A percentile compares a stretch with the other conserved stretches of the same genome.
Conservation (phyloP, 1,284 basidiomycete genomes). For the Boletus holoroseus region DNA sequence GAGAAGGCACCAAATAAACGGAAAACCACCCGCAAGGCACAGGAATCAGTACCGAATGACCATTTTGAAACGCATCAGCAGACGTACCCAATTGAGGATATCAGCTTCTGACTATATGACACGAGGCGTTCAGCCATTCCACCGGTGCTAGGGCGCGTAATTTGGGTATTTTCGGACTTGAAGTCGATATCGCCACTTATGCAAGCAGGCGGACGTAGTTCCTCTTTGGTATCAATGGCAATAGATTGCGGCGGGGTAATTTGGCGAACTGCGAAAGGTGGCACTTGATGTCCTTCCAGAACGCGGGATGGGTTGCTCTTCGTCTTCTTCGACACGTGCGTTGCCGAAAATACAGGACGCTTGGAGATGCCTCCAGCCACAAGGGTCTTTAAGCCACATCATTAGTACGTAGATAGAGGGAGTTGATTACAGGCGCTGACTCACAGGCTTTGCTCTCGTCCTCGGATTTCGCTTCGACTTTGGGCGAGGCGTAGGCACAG, state of each 20-base stretch:
- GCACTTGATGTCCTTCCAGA: slow-evolving; percentile 14
- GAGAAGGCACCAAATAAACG: slow-evolving; percentile 17
- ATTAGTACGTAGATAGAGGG: slow-evolving; percentile 19
- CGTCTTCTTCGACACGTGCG: slow-evolving; percentile 23
- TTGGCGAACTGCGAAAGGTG: slow-evolving; percentile 10
- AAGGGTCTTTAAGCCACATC: slow-evolving; percentile 14
- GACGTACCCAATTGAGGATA: slow-evolving; percentile 33
- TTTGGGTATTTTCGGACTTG: slow-evolving; percentile 14
- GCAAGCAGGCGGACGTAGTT: slow-evolving; percentile 22
- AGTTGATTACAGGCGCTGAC: slow-evolving; percentile 10
- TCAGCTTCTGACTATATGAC: slow-evolving; percentile 33
- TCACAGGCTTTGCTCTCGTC: slow-evolving; percentile 24
- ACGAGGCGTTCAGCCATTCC: slow-evolving; percentile 32
- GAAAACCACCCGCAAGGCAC: slow-evolving; percentile 21
- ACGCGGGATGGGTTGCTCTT: slow-evolving; percentile 16
- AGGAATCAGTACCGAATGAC: slow-evolving; percentile 22
- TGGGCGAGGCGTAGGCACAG: slow-evolving; percentile 2
- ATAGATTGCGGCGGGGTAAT: slow-evolving; percentile 15
- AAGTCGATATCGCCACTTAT: slow-evolving; percentile 18
- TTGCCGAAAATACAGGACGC: slow-evolving; percentile 3
- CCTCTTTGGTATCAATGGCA: slow-evolving; percentile 9
- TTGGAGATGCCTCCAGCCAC: slow-evolving; percentile 18
- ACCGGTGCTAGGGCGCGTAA: slow-evolving; percentile 12
- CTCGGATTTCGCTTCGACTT: slow-evolving; percentile 27
- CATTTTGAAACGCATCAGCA: slow-evolving; percentile 19